These are phyloP conservation scores for Mycocentrospora acerina DNA, from an alignment of 2,329 filamentous ascomycete species.

Conservation along the genomic window DNA sequence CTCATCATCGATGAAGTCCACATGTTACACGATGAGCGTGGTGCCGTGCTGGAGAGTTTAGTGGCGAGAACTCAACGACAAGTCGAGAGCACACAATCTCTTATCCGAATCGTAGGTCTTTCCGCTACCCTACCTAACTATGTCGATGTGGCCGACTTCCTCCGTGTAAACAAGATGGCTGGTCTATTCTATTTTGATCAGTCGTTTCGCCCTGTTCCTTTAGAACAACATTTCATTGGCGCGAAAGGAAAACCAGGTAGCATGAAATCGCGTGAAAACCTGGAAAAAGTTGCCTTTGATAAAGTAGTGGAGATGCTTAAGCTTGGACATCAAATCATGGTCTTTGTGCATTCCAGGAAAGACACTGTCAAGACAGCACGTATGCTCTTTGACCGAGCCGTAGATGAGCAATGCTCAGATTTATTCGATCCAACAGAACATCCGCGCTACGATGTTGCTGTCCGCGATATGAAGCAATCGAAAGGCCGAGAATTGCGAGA, in stretches of 20 bases:
- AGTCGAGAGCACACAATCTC: conserved; percentile 94
- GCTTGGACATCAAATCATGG: conserved; percentile 95
- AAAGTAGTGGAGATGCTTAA: conserved; percentile 94
- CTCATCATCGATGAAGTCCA: conserved; percentile 99
- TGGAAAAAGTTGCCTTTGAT: conserved; percentile 85
- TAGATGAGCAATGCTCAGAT: conserved; percentile 75
- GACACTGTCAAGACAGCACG: conserved; percentile 89
- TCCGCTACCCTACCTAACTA: conserved; percentile 97
- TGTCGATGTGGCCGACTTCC: conserved; percentile 92
- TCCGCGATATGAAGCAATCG: conserved; percentile 81
- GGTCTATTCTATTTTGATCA: conserved; percentile 96
- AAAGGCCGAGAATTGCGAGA: conserved; percentile 87
- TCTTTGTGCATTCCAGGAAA: conserved; percentile 95
- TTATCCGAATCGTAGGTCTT: conserved; percentile 93
- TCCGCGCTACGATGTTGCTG: conserved; percentile 75
- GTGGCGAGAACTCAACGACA: conserved; percentile 94
- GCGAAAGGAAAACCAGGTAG: conserved; percentile 87
- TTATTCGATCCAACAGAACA: conserved; percentile 81
- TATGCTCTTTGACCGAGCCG: conserved; percentile 81
- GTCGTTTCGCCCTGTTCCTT: conserved; percentile 91
- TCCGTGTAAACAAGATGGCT: conserved; percentile 90
- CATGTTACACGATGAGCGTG: conserved; percentile 98
- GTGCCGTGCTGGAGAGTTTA: conserved; percentile 91
- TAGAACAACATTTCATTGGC: conserved; percentile 96
- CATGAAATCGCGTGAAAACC: conserved; percentile 81